Evolutionary conservation across 2,329 filamentous ascomycete genomes (phyloP).

Genomic region (Venturia pyrina): DNA sequence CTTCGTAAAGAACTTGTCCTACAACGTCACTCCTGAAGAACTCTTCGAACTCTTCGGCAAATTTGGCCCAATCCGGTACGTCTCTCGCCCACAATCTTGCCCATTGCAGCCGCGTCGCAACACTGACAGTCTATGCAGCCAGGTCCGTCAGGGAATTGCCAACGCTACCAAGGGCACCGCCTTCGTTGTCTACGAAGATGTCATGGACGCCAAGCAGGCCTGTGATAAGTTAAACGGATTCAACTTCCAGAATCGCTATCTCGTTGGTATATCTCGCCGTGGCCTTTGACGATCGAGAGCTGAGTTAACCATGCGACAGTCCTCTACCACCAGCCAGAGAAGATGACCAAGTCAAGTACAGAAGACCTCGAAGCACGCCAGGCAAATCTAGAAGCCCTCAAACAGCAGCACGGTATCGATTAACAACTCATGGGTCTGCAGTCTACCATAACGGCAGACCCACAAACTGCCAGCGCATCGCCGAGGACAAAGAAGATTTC

Average conservation of each 20-base stretch:
- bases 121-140: constrained; percentile 42
- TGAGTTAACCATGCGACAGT: constrained; percentile 33
- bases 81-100: constrained; percentile 14
- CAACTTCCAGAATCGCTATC: constrained; percentile 99
- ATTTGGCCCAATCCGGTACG: constrained; percentile 88
- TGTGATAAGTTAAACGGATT: constrained; percentile 99
- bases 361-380: constrained; percentile 88
- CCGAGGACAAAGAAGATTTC: background rate
- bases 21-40: constrained; percentile 97
- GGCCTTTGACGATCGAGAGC: background rate
- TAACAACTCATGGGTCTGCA: constrained; percentile 40
- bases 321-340: constrained; percentile 67
- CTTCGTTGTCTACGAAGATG: constrained; percentile 99
- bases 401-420: constrained; percentile 96
- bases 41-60: constrained; percentile 98
- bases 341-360: constrained; percentile 79
- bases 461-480: background rate
- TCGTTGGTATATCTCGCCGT: constrained; percentile 62
- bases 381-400: constrained; percentile 96
- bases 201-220: constrained; percentile 95
- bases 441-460: constrained; percentile 1
- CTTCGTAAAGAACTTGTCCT: constrained; percentile 99
- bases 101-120: background rate
- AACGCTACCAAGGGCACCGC: constrained; percentile 97
- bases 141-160: constrained; percentile 97